Conservation (phyloP, 2,329 filamentous ascomycete species). For the Teratosphaeria viscida region DNA sequence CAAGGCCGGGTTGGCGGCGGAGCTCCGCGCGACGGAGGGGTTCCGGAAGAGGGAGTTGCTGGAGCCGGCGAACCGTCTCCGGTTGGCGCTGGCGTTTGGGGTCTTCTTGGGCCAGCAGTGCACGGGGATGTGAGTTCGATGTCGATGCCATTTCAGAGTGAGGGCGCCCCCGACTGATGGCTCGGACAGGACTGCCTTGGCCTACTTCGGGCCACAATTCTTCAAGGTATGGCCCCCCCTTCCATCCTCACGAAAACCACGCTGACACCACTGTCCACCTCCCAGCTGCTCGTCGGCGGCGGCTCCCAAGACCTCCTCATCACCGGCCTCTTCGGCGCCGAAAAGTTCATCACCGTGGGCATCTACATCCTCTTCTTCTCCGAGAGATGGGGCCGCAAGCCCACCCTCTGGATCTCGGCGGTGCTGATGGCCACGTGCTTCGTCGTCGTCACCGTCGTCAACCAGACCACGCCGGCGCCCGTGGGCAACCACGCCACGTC, state of each 20-base stretch:
- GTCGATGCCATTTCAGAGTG: background rate
- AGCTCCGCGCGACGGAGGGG: conserved; percentile 31
- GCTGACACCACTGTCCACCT: background rate
- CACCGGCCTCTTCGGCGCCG: conserved; percentile 1
- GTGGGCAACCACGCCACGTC: conserved; percentile 18
- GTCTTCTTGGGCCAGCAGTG: background rate
- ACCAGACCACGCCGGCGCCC: conserved; percentile 21
- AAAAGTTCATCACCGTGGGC: background rate
- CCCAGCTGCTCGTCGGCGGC: background rate
- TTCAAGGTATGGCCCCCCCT: background rate
- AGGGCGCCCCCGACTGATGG: background rate
- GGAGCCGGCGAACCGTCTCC: conserved; percentile 30
- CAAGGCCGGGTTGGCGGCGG: conserved; percentile 33
- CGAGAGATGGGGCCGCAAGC: conserved; percentile 5
- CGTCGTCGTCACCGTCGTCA: conserved; percentile 24
- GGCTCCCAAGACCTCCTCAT: conserved; percentile 1
- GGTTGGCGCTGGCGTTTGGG: background rate
- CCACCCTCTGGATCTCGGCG: conserved; percentile 17
- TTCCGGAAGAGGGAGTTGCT: conserved; percentile 33
- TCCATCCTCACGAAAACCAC: no score
- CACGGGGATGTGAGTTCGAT: background rate
- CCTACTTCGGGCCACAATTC: conserved; percentile 1
- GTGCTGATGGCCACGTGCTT: conserved; percentile 28
- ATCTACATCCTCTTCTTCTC: conserved; percentile 1
- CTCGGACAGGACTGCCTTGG: background rate